A percentile compares a stretch with the other conserved stretches of the same genome.
phyloP scores from a whole-genome alignment of 768 basidiomycete genomes.

The Boletus pseudo-olivaceus region DNA sequence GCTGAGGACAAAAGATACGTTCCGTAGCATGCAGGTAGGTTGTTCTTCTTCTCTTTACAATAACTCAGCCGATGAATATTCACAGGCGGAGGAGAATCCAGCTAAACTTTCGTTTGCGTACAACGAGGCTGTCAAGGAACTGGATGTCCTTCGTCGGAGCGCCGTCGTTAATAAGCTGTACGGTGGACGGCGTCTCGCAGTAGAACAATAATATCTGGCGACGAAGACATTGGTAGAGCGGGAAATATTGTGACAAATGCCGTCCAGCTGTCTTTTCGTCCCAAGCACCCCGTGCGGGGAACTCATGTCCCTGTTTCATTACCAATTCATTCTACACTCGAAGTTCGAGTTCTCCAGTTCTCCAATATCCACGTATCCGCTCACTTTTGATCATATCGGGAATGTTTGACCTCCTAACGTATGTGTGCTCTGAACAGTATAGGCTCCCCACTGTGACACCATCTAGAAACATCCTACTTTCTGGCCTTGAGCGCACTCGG shows the following conservation, averaged over 20 bases:
- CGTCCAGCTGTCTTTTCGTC: background rate
- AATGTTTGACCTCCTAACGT: no score
- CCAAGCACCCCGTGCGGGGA: background rate
- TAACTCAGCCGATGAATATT: background rate
- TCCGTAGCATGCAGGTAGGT: constrained; percentile 61
- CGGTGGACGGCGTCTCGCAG: constrained; percentile 81
- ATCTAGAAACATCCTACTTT: background rate
- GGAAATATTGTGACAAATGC: background rate
- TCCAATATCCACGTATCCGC: background rate
- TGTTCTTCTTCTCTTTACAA: background rate
- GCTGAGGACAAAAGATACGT: constrained; percentile 61
- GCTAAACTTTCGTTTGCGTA: constrained; percentile 59
- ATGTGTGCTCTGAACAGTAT: background rate
- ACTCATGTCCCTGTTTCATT: background rate
- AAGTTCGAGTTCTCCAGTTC: no score
- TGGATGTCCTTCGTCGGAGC: constrained; percentile 73
- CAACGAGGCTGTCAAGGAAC: constrained; percentile 63
- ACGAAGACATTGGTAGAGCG: background rate
- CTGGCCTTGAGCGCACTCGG: background rate
- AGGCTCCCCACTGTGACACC: background rate
- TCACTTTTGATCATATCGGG: background rate
- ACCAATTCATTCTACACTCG: background rate
- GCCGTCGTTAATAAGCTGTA: constrained; percentile 88
- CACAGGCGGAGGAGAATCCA: constrained; percentile 57
- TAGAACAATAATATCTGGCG: constrained; percentile 50